A percentile compares a stretch with the other conserved stretches of the same genome.
Conservation (phyloP, 1,284 basidiomycete species). For the Puccinia hordei region DNA sequence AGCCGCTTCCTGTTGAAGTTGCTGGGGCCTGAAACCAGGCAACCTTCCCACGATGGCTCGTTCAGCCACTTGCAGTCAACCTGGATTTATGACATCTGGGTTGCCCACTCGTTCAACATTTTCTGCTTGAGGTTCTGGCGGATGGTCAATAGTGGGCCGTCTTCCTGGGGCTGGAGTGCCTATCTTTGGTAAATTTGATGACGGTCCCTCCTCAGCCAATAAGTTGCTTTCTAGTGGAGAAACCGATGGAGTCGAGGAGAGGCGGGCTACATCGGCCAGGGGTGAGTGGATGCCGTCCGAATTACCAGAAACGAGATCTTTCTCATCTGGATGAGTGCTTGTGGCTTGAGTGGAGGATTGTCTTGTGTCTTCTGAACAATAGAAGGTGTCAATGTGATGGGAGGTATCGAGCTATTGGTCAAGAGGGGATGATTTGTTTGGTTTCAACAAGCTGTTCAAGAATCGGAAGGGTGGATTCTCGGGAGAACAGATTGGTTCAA, state of each 20-base stretch:
- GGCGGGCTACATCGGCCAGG: not conserved
- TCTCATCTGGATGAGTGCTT: not conserved
- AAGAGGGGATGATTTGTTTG: not conserved
- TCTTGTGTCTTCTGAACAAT: constrained; percentile 13
- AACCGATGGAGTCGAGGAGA: not conserved
- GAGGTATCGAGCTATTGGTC: constrained; percentile 14
- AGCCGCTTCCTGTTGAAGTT: not conserved
- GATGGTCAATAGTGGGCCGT: not conserved
- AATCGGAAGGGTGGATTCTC: not conserved
- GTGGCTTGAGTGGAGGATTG: not conserved
- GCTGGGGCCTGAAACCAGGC: constrained; percentile 9
- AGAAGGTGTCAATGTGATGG: constrained; percentile 16
- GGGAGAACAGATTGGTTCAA: constrained; percentile 26
- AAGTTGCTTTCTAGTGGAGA: not conserved
- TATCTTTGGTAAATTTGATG: not conserved
- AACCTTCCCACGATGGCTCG: constrained; percentile 3
- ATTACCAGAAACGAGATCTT: not conserved
- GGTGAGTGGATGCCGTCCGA: not conserved
- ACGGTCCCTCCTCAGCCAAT: not conserved
- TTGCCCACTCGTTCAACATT: no score
- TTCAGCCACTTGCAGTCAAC: not conserved
- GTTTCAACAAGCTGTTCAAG: constrained; percentile 9
- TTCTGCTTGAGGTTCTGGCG: not conserved
- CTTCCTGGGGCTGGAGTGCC: not conserved
- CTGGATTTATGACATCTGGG: constrained; percentile 1